Evolutionary conservation across 2,329 filamentous ascomycete species (phyloP), one percentile per base, ranked within the genome.

Genomic region (Capronia americana): DNA sequence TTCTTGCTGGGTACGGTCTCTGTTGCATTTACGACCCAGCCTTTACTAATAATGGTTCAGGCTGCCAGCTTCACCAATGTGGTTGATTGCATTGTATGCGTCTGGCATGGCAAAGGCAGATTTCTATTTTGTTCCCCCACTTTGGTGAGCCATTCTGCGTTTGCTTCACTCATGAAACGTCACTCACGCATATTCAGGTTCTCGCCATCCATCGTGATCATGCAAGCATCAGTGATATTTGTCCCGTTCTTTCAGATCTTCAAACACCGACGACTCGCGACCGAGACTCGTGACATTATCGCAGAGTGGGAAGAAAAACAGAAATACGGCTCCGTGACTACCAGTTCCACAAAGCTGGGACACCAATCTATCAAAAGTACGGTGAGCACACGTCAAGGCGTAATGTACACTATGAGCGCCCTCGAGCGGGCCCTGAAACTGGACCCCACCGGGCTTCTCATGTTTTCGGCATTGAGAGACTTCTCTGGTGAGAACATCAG

Each of bases 401-500:
- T 80, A 57, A 80, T 87, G 71, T 79, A 85, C 56, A 86, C 85
- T 53, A 88, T 89, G 84, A 80, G 82, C 50, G 86, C 87, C 0
- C 82, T 91, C 1, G 88, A 91, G 69, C 81, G 86, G 65, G 85
- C 87, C 4, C 79, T 91, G 0, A 79, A 83, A 32, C 73, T 75
- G 57, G 88, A 89, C 73, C 85, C 87, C 0, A 79, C 82, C 4
- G 85, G 86, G 0, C 81, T 91, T 0, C 86, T 88, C 63, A 77
- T 86, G 60, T 91, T 89, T 74, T 88, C 89, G 0, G 88, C 88
- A 0, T 80, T 86, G 0, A 82, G 84, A 41, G 89, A 91, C 71
- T 90, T 91, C 73, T 90, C 88, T 0, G 88, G 88, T 14, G 89
- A 91, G 75, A 91, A 91, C 73, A 88, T 91, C 69, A 84, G 88